Evolutionary conservation across 345 rosid species (phyloP).

Genomic region (Moricandia arvensis): DNA sequence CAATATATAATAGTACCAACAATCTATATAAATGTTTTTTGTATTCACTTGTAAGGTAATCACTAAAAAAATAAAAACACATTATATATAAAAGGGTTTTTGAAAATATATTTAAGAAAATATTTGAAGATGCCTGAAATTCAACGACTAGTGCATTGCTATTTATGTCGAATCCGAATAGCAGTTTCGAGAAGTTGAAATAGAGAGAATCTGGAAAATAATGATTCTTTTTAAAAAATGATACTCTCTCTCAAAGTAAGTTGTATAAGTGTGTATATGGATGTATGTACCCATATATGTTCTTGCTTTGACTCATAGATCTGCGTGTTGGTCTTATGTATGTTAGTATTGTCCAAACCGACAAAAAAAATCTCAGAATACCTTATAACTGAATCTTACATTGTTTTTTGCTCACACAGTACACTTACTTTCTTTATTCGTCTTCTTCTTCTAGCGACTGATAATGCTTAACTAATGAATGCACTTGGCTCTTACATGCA

Average conservation of each 20-base stretch:
- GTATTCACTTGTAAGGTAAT: not conserved
- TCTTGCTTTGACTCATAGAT: conserved; percentile 11
- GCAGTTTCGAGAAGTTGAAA: not conserved
- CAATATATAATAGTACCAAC: not conserved
- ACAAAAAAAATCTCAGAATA: conserved; percentile 24
- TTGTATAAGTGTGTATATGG: conserved; percentile 3
- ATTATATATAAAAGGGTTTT: not conserved
- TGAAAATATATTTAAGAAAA: not conserved
- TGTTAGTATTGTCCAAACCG: conserved; percentile 18
- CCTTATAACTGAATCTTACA: not conserved
- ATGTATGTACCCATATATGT: conserved; percentile 19
- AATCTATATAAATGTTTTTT: not conserved
- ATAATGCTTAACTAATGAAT: not conserved
- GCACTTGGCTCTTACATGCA: not conserved
- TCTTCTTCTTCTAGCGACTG: not conserved
- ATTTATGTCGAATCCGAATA: not conserved
- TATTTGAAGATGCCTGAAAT: not conserved
- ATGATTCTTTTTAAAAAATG: too few species aligned
- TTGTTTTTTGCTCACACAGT: conserved; percentile 5
- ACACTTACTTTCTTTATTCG: not conserved
- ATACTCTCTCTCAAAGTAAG: not conserved
- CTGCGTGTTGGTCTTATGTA: conserved; percentile 3
- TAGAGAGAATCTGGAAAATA: not conserved
- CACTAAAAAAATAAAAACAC: not conserved
- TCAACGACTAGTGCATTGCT: conserved; percentile 8